These are phyloP conservation scores for Abortiporus biennis DNA, from an alignment of 1,284 basidiomycete species.

Conservation along the genomic window DNA sequence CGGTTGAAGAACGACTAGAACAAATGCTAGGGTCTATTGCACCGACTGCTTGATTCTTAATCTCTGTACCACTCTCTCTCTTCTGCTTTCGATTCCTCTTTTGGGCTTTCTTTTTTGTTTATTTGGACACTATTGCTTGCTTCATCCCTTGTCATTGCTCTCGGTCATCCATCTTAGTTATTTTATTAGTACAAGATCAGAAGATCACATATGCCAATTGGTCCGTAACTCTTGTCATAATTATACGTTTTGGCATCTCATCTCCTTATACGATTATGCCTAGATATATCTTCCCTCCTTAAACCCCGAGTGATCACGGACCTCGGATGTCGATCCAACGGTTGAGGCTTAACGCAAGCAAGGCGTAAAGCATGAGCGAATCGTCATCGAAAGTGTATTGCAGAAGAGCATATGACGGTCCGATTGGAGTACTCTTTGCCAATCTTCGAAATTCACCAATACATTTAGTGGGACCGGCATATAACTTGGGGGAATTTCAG, in stretches of 20 bases:
- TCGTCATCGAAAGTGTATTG: slow-evolving; percentile 58
- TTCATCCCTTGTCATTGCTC: slow-evolving; percentile 7
- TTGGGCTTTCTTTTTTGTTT: slow-evolving; percentile 9
- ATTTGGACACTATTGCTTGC: slow-evolving; percentile 16
- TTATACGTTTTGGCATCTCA: no score
- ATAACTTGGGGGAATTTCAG: slow-evolving; percentile 31
- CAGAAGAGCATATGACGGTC: slow-evolving; percentile 54
- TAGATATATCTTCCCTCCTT: background rate
- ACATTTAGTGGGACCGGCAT: slow-evolving; percentile 34
- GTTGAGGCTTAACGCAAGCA: slow-evolving; percentile 64
- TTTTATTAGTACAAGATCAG: background rate
- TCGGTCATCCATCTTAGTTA: background rate
- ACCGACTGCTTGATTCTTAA: slow-evolving; percentile 20
- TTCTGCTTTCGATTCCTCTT: slow-evolving; percentile 6
- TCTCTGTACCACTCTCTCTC: slow-evolving; percentile 5
- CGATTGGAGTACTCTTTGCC: slow-evolving; percentile 42
- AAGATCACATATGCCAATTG: background rate
- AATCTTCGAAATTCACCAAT: slow-evolving; percentile 56
- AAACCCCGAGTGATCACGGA: slow-evolving; percentile 12
- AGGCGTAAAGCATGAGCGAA: slow-evolving; percentile 50
- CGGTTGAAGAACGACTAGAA: slow-evolving; percentile 69
- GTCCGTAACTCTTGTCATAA: background rate
- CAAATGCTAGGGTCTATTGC: slow-evolving; percentile 62
- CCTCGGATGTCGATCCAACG: slow-evolving; percentile 63
- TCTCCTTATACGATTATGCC: no score